Conservation (phyloP, 805 yeast genomes). For the Lipomyces yamadae region DNA sequence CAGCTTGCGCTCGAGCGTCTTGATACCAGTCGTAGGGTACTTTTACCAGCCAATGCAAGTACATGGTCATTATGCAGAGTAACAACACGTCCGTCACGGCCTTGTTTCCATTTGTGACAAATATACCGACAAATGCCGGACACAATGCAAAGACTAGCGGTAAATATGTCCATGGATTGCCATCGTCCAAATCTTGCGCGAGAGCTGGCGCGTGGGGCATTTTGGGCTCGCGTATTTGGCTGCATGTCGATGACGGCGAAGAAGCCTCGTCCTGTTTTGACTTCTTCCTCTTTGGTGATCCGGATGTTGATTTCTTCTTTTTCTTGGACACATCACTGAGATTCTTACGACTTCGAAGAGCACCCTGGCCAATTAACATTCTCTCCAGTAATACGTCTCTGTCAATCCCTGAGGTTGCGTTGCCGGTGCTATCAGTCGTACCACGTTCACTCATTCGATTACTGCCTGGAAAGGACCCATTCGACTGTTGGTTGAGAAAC, state of each 20-base stretch:
- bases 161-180: slow-evolving; percentile 15
- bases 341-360: not conserved
- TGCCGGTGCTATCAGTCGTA: not conserved
- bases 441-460: not conserved
- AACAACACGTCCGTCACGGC: slow-evolving; percentile 19
- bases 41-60: slow-evolving; percentile 21
- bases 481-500: not conserved
- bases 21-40: slow-evolving; percentile 25
- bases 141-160: slow-evolving; percentile 21
- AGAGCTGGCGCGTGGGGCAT: not conserved
- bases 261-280: not conserved
- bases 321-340: slow-evolving; percentile 4
- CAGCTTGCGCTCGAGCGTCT: slow-evolving; percentile 18
- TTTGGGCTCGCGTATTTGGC: not conserved
- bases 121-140: slow-evolving; percentile 21
- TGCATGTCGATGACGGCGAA: not conserved
- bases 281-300: not conserved
- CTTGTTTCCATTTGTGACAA: slow-evolving; percentile 13
- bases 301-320: not conserved
- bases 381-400: slow-evolving; percentile 8
- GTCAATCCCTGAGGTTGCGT: not conserved
- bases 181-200: not conserved
- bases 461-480: not conserved
- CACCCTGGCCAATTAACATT: slow-evolving; percentile 3
- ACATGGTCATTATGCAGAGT: slow-evolving; percentile 21